phyloP scores from a whole-genome alignment of 345 rosid species.

The Atalantia buxifolia region DNA sequence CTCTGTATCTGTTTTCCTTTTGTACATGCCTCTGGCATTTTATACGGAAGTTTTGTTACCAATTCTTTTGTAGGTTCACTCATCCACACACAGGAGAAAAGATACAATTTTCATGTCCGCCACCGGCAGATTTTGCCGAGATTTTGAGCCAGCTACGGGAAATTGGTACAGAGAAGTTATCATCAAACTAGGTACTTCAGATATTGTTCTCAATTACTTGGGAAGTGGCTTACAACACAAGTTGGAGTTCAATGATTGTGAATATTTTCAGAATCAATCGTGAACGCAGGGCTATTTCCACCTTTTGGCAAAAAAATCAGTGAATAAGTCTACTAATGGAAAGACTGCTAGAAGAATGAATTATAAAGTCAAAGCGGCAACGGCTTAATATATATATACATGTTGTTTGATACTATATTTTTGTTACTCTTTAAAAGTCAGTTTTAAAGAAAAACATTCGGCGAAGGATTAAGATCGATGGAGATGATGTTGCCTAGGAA shows the following conservation, averaged over 20 bases:
- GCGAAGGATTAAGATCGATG: background rate
- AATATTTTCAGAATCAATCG: background rate
- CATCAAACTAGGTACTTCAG: background rate
- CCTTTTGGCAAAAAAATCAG: background rate
- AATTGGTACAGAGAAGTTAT: constrained; percentile 59
- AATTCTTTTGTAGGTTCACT: constrained; percentile 46
- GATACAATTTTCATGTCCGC: constrained; percentile 63
- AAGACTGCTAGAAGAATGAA: background rate
- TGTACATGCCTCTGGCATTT: background rate
- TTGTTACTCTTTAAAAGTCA: background rate
- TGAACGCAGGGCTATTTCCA: background rate
- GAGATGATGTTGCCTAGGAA: background rate
- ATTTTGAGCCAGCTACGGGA: constrained; percentile 52
- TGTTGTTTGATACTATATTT: background rate
- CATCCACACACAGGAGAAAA: constrained; percentile 67
- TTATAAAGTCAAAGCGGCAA: background rate
- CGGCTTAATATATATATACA: background rate
- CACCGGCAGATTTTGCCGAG: constrained; percentile 71
- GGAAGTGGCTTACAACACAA: background rate
- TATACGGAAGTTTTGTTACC: background rate
- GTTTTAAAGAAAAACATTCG: background rate
- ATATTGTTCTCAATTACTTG: background rate
- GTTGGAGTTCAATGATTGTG: background rate
- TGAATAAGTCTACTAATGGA: background rate
- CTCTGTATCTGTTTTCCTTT: background rate